Base-by-base conservation (phyloP, 352 stramenopile species). In the Globisporangium camurandrum region DNA sequence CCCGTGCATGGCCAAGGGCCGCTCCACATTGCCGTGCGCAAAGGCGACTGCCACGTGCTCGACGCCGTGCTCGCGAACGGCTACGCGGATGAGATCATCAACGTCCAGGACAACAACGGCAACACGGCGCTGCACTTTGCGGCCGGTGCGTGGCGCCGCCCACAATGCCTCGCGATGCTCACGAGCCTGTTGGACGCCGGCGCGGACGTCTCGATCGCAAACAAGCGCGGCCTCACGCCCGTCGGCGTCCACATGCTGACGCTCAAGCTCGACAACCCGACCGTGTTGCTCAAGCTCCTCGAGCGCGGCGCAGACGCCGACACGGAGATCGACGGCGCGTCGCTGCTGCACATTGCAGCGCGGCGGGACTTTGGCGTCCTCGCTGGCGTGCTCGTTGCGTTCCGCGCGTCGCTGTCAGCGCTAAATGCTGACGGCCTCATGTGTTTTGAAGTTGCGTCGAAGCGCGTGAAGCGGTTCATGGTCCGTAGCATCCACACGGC, bases 81-180 rank as follows among this genome's bases (percentile, higher is more conserved):
- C 40, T 85, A 72, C 50, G 71, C 69, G 17, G 71, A 88, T 28
- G 69, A 88, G 55, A 67, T 88, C 24, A 61, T 90, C 33, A 69
- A 89, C 56, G 59, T 77, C 6, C 66, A 69, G 1, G 80, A 92
- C 54, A 79, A 82, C 45, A 88, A 92, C 41, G 80, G 77, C 43
- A 92, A 92, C 65, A 84, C 80, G 51, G 75, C 77, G 53, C 62
- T 92, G 49, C 80, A 92, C 54, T 92, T 92, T 49, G 77, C 80
- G 0, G 61, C 75, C 7, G 75, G 75, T 39, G 74, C 77, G 27
- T 88, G 75, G 69, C 62, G 73, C 4, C 68, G 69, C 6, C 66
- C 71, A 3, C 55, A 70, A 51, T 68, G 71, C 23, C 42, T 79
- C 19, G 27, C 50, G 12, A 81, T 87, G 44, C 59, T 82, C 2